A percentile compares a stretch with the other conserved stretches of the same genome.
Conservation (phyloP, 257 asterid genomes). For the Plantago ovata region DNA sequence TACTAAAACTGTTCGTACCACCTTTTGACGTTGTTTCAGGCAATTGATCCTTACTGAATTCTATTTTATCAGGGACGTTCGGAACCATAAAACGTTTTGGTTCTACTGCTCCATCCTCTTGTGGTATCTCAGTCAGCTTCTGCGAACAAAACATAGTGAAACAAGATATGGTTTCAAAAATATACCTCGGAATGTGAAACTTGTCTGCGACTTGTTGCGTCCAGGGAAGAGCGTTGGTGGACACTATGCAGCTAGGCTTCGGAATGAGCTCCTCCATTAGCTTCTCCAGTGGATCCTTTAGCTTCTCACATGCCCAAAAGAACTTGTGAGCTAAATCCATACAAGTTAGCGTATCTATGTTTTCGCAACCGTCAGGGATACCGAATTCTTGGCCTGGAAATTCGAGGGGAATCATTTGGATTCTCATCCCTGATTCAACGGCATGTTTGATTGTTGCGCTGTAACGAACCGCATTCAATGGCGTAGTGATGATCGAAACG, state of each 20-base stretch:
- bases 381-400: conserved; percentile 54
- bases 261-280: conserved; percentile 31
- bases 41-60: conserved; percentile 34
- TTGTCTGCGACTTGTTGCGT: conserved; percentile 31
- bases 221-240: conserved; percentile 50
- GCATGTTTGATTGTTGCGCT: conserved; percentile 20
- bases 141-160: conserved; percentile 39
- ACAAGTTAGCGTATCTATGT: conserved; percentile 42
- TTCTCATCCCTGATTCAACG: conserved; percentile 20
- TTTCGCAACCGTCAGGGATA: conserved; percentile 59
- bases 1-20: conserved; percentile 9
- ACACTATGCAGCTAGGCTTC: conserved; percentile 46
- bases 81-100: conserved; percentile 31
- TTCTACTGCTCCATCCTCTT: conserved; percentile 22
- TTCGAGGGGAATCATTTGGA: conserved; percentile 29
- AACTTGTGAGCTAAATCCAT: conserved; percentile 21
- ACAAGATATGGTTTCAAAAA: conserved; percentile 55
- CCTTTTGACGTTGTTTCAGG: conserved; percentile 15
- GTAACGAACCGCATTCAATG: conserved; percentile 36
- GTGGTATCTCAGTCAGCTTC: conserved; percentile 8
- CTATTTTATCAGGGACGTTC: conserved; percentile 40
- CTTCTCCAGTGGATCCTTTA: conserved; percentile 32
- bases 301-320: conserved; percentile 30
- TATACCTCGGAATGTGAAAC: conserved; percentile 39
- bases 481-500: conserved; percentile 49